Conservation (phyloP, 768 basidiomycete genomes). For the Aureoboletus auriporus region DNA sequence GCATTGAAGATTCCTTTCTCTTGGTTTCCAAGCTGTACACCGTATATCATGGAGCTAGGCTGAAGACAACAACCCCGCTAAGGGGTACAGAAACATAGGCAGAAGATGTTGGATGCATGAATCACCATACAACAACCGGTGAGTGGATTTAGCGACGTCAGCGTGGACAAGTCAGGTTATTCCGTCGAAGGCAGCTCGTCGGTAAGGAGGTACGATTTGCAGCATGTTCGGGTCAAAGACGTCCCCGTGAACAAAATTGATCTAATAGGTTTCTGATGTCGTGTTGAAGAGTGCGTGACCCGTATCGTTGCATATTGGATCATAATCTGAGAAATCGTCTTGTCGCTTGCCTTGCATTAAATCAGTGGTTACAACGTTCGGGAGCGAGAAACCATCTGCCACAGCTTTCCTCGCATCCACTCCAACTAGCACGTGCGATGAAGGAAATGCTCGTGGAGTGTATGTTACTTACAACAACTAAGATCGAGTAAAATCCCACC, state of each 20-base stretch:
- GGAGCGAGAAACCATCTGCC: constrained; percentile 39
- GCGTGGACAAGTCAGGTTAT: constrained; percentile 25
- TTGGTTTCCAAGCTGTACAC: constrained; percentile 20
- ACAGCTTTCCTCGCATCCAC: constrained; percentile 38
- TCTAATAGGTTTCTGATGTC: constrained; percentile 47
- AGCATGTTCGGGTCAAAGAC: constrained; percentile 45
- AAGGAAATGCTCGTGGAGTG: too few species aligned
- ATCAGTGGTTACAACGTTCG: too few species aligned
- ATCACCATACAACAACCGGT: constrained; percentile 48
- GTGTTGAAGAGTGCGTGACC: constrained; percentile 62
- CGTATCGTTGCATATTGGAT: too few species aligned
- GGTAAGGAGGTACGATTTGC: constrained; percentile 28
- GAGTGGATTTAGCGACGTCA: constrained; percentile 45
- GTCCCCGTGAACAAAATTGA: constrained; percentile 53
- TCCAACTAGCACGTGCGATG: too few species aligned
- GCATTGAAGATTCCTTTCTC: background rate
- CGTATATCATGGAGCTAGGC: constrained; percentile 31
- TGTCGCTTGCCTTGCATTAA: too few species aligned
- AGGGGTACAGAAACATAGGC: constrained; percentile 22
- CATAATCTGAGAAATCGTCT: too few species aligned
- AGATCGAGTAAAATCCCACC: too few species aligned
- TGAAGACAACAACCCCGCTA: constrained; percentile 27
- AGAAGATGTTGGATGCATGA: constrained; percentile 47
- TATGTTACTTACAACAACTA: too few species aligned
- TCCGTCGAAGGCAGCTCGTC: constrained; percentile 20